Evolutionary conservation across 495 filamentous ascomycete genomes (phyloP).

Genomic region (Barbatosphaeria neglecta): DNA sequence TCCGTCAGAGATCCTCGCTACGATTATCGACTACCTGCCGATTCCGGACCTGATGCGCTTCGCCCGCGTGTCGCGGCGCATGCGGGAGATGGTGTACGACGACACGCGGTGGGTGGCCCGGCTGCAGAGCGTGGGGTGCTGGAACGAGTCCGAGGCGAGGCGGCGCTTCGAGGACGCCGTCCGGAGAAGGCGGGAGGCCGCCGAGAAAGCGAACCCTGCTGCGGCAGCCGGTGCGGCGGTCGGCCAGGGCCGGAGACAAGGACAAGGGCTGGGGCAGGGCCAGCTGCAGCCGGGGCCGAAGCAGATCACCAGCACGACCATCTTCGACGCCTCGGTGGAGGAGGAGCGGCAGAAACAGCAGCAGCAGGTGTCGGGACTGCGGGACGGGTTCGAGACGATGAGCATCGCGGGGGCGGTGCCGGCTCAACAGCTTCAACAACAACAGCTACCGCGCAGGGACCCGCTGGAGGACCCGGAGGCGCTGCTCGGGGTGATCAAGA

Average conservation of each 20-base stretch:
- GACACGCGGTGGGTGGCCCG: slow-evolving; percentile 88
- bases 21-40: slow-evolving; percentile 80
- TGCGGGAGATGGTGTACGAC: slow-evolving; percentile 98
- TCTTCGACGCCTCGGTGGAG: slow-evolving; percentile 58
- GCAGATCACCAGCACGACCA: slow-evolving; percentile 31
- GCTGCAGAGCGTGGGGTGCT: slow-evolving; percentile 75
- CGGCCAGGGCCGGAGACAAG: not conserved
- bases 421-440: not conserved
- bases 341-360: slow-evolving; percentile 36
- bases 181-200: slow-evolving; percentile 50
- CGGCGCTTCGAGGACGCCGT: slow-evolving; percentile 63
- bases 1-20: slow-evolving; percentile 83
- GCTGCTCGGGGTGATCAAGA: slow-evolving; percentile 53
- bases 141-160: slow-evolving; percentile 83
- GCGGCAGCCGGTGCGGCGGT: slow-evolving; percentile 6
- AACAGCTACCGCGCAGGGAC: slow-evolving; percentile 7
- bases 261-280: too few species aligned
- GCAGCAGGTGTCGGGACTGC: slow-evolving; percentile 18
- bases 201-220: slow-evolving; percentile 10
- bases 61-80: slow-evolving; percentile 76
- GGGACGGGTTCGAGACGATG: slow-evolving; percentile 60
- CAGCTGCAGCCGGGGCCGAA: not conserved
- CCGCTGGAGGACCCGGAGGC: slow-evolving; percentile 40
- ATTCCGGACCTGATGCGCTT: slow-evolving; percentile 72
- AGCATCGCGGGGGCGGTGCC: slow-evolving; percentile 19